phyloP scores from a whole-genome alignment of 768 basidiomycete species.

The Podaxis mareebaensis region DNA sequence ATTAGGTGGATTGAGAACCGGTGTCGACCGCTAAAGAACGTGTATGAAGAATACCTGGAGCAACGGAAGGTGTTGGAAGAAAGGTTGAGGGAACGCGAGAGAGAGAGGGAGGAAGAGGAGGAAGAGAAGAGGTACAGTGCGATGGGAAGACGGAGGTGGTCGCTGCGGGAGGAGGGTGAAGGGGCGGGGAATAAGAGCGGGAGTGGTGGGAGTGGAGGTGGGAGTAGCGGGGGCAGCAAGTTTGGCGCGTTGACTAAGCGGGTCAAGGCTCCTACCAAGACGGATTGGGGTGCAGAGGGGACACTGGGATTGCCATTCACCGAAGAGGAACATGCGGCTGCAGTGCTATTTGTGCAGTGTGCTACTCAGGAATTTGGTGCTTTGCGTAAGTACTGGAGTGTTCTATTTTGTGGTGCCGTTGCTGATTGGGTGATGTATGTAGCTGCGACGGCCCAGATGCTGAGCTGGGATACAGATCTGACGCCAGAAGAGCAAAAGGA shows the following conservation, averaged over 20 bases:
- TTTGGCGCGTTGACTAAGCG: slow-evolving; percentile 3
- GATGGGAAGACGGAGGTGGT: slow-evolving; percentile 12
- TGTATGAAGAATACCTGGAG: slow-evolving; percentile 16
- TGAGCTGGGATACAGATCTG: slow-evolving; percentile 17
- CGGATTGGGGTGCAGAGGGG: slow-evolving; percentile 13
- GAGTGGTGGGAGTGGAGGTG: not conserved
- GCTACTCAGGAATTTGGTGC: slow-evolving; percentile 16
- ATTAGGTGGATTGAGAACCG: slow-evolving; percentile 17
- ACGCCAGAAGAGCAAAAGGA: slow-evolving; percentile 14
- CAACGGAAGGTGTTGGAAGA: slow-evolving; percentile 14
- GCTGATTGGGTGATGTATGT: not conserved
- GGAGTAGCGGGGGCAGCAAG: not conserved
- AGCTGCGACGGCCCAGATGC: slow-evolving; percentile 16
- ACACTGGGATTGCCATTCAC: slow-evolving; percentile 13
- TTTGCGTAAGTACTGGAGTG: slow-evolving; percentile 9
- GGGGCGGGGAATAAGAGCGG: slow-evolving; percentile 2
- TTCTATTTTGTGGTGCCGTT: not conserved
- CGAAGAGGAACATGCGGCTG: slow-evolving; percentile 16
- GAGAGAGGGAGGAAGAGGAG: slow-evolving; percentile 13
- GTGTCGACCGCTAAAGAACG: slow-evolving; percentile 14
- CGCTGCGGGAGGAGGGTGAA: slow-evolving; percentile 11
- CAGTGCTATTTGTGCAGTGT: slow-evolving; percentile 16
- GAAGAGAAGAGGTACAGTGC: slow-evolving; percentile 14
- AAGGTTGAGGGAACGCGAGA: slow-evolving; percentile 9
- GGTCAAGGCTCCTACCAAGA: slow-evolving; percentile 5